Conservation (phyloP, 2,329 filamentous ascomycete genomes). For the Cadophora sp. region DNA sequence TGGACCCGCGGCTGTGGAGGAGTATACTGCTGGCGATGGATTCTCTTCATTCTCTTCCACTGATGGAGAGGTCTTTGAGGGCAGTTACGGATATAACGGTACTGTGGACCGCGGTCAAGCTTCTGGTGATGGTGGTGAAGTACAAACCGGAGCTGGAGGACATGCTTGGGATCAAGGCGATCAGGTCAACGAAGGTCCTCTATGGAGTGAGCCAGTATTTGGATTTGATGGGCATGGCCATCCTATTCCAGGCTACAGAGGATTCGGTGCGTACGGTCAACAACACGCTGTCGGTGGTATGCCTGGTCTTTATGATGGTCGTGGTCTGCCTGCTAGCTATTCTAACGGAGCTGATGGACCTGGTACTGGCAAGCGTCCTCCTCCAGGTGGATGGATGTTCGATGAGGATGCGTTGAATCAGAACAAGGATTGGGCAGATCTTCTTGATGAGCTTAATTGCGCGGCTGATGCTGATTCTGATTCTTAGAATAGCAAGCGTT, state of each 20-base stretch:
- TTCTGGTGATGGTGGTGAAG: neutral
- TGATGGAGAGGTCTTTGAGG: slow-evolving; percentile 1
- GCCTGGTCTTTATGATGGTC: neutral
- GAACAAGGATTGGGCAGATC: neutral
- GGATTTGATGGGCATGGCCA: neutral
- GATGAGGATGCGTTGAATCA: slow-evolving; percentile 6
- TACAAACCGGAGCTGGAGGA: neutral
- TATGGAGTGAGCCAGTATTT: neutral
- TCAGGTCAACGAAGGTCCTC: neutral
- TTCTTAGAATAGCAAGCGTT: neutral
- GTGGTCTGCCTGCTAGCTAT: neutral
- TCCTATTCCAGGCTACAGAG: neutral
- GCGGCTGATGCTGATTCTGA: slow-evolving; percentile 7
- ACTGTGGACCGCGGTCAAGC: neutral
- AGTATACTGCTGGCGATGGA: neutral
- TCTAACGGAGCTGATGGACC: neutral
- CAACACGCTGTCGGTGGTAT: neutral
- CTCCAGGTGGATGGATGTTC: slow-evolving; percentile 16
- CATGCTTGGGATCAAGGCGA: neutral
- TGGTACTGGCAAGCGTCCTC: neutral
- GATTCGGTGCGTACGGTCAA: neutral
- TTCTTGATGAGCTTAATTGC: slow-evolving; percentile 10
- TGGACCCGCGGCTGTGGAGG: neutral
- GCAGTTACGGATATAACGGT: neutral
- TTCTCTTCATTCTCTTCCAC: neutral